These are phyloP conservation scores for Exophiala bonariae DNA, from an alignment of 2,329 filamentous ascomycete genomes.

Conservation along the genomic window DNA sequence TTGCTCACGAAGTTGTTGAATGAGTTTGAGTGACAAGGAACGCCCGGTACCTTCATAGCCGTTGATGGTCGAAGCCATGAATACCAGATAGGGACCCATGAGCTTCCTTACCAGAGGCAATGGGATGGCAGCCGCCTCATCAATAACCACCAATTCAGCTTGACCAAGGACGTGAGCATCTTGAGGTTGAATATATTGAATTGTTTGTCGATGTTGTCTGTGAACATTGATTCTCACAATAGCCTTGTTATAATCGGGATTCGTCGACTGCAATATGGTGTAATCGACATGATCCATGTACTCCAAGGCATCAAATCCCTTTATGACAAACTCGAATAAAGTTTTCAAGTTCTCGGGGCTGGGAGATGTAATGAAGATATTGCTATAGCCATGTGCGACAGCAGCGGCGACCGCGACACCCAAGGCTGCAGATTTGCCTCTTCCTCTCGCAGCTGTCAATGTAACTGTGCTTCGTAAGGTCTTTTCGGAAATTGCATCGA, in stretches of 20 bases:
- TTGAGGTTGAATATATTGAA: conserved; percentile 96
- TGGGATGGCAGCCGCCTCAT: conserved; percentile 95
- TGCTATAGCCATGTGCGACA: conserved; percentile 94
- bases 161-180: conserved; percentile 94
- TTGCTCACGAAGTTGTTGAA: conserved; percentile 94
- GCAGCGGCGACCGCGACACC: conserved; percentile 93
- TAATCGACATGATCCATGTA: conserved; percentile 97
- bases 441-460: conserved; percentile 87
- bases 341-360: conserved; percentile 99
- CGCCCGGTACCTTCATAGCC: conserved; percentile 97
- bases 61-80: conserved; percentile 99
- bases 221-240: conserved; percentile 97
- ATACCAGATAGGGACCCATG: conserved; percentile 94
- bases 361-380: conserved; percentile 98
- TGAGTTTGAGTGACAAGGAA: conserved; percentile 91
- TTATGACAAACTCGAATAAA: conserved; percentile 96
- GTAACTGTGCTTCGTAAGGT: conserved; percentile 91
- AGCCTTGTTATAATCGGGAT: conserved; percentile 98
- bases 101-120: conserved; percentile 88
- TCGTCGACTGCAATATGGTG: conserved; percentile 96
- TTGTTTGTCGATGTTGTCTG: conserved; percentile 91
- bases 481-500: conserved; percentile 95
- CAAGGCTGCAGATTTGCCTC: conserved; percentile 94
- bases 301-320: conserved; percentile 90
- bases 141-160: conserved; percentile 91